Evolutionary conservation across 2,329 filamentous ascomycete genomes (phyloP).

Genomic region (Aspergillus awamori): DNA sequence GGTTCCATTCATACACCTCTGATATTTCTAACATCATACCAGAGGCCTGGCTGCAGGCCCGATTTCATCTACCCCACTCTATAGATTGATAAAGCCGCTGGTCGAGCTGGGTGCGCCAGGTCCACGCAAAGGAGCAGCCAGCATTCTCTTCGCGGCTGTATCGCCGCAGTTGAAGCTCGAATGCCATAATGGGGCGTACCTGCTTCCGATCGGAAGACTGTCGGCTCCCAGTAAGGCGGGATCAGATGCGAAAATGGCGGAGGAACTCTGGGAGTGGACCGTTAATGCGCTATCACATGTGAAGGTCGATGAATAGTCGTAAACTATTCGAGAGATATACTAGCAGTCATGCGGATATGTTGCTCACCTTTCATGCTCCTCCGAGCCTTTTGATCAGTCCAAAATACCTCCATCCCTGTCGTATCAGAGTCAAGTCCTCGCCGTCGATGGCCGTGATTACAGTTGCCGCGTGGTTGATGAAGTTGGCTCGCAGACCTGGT

Average conservation of each 20-base stretch:
- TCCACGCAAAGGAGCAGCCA: neutral
- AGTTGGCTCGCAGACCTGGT: neutral
- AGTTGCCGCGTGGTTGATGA: neutral
- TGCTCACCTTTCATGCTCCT: neutral
- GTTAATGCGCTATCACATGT: no score
- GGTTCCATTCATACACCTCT: no score
- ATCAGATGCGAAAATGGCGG: neutral
- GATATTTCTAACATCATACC: no score
- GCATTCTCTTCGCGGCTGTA: neutral
- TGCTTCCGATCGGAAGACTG: neutral
- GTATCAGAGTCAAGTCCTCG: neutral
- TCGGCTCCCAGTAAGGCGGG: neutral
- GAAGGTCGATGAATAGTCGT: neutral
- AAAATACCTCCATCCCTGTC: conserved; percentile 3
- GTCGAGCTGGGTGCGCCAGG: conserved; percentile 1
- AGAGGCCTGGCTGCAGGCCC: neutral
- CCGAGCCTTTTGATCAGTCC: neutral
- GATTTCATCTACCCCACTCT: neutral
- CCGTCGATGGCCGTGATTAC: neutral
- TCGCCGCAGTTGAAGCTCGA: neutral
- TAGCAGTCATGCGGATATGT: neutral
- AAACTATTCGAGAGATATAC: neutral
- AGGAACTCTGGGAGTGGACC: neutral
- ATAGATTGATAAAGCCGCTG: neutral
- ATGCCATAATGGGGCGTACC: neutral